These are phyloP conservation scores for Obba rivulosa DNA, from an alignment of 768 basidiomycete genomes.

Conservation along the genomic window DNA sequence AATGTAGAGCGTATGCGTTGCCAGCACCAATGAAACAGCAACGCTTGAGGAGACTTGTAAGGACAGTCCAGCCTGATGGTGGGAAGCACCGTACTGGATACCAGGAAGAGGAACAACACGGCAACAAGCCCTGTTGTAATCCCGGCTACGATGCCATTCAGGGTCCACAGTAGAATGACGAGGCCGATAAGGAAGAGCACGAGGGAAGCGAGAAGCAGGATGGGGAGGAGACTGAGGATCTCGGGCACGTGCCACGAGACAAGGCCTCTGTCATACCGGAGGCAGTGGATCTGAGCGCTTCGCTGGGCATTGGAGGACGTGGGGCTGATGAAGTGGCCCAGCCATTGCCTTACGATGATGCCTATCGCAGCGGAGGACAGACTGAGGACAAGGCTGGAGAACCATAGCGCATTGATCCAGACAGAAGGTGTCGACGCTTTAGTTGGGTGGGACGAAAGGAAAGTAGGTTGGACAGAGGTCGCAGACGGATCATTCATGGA, in stretches of 20 bases:
- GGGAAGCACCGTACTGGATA: conserved; percentile 13
- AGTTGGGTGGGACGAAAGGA: no score
- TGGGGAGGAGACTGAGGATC: conserved; percentile 13
- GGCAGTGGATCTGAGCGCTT: no score
- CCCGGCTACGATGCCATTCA: conserved; percentile 8
- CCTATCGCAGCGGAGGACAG: no score
- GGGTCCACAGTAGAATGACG: conserved; percentile 18
- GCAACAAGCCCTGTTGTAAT: conserved; percentile 10
- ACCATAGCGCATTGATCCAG: no score
- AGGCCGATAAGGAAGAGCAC: conserved; percentile 15
- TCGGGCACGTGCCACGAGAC: conserved; percentile 14
- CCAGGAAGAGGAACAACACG: conserved; percentile 9
- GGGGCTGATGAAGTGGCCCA: no score
- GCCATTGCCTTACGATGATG: no score
- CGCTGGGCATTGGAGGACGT: no score
- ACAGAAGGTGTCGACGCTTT: no score
- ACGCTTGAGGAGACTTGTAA: conserved; percentile 13
- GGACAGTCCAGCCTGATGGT: conserved; percentile 12
- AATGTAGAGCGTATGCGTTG: no score
- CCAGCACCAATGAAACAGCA: not conserved
- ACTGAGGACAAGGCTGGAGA: no score
- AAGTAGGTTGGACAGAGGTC: no score
- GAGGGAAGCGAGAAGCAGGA: conserved; percentile 13
- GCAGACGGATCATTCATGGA: no score
- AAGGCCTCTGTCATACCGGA: conserved; percentile 7